Evolutionary conservation across 2,329 filamentous ascomycete genomes (phyloP).

Genomic region (Kalmusia sp.): DNA sequence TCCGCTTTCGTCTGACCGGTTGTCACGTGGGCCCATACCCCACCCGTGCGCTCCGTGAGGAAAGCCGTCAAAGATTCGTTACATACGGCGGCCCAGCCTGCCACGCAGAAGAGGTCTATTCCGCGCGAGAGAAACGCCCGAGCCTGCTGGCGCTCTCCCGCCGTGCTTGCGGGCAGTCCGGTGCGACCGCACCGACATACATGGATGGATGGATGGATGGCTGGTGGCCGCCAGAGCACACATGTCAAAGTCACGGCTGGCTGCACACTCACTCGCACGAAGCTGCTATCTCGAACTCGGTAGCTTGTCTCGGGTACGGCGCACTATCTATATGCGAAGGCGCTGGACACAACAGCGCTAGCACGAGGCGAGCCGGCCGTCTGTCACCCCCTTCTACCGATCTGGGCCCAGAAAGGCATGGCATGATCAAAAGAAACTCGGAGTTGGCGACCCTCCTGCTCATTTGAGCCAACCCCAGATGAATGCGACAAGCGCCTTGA

Average conservation of each 20-base stretch:
- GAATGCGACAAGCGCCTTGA: conserved; percentile 29
- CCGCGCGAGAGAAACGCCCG: not conserved
- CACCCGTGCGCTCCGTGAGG: not conserved
- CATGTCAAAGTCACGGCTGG: not conserved
- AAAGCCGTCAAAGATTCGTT: not conserved
- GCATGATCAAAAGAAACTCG: not conserved
- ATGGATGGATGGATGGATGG: not conserved
- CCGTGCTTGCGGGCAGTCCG: not conserved
- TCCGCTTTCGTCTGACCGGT: conserved; percentile 18
- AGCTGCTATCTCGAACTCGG: not conserved
- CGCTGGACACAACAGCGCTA: not conserved
- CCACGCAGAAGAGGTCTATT: conserved; percentile 13
- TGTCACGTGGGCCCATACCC: conserved; percentile 13
- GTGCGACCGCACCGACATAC: not conserved
- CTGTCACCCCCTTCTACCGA: not conserved
- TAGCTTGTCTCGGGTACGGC: conserved; percentile 1
- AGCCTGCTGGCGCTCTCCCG: not conserved
- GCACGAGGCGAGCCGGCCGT: conserved; percentile 5
- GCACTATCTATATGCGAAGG: conserved; percentile 1
- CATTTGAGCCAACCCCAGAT: conserved; percentile 37
- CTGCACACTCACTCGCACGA: not conserved
- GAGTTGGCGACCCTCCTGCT: conserved; percentile 7
- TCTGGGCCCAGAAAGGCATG: not conserved
- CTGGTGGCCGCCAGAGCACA: not conserved
- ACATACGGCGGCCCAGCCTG: conserved; percentile 4